Base-by-base conservation (phyloP, 2,329 filamentous ascomycete genomes). In the Fusarium verticillioides region DNA sequence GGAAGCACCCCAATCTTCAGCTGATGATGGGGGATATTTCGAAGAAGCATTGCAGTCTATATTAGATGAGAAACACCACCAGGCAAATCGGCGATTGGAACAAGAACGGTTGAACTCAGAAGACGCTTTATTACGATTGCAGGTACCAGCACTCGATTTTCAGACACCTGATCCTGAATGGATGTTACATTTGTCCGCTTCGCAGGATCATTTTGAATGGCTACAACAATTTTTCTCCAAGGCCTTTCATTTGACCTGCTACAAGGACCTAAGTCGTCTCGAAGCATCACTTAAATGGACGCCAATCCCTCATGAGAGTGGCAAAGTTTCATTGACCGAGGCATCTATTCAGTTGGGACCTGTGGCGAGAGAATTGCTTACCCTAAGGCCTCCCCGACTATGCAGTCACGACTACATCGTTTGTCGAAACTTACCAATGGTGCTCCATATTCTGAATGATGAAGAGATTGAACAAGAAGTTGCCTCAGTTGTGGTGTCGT, bases 81-180 rank as follows among this genome's bases (percentile, higher is more conserved):
- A 63, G 19, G 52, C 59, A 15, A 62, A 69, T 26, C 58, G n/a
- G 10, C 53, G 64, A 21, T 46, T 76, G 10, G 78, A 79, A 40
- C 76, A 80, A 61, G 82, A 84, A 44, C 70, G 71, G 18, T 50
- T 81, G 3, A 69, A 80, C 28, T 64, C 74, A 26, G 49, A 66
- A 9, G 75, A 80, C 21, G 74, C 77, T 8, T 63, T 76, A 2
- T 65, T 79, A 9, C 75, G 81, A 32, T 46, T 83, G 26, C 65
- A 74, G 5, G 74, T 81, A 44, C 81, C 81, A 10, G 40, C 62
- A 12, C 50, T 82, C 30, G 68, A 79, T 36, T 82, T 81, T 43
- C 66, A 67, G 4, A 71, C 74, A 28, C 63, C 76, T 19, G 47
- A 62, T 9, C 71, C 77, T 3, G 66, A 70, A 40, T 82, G 81